phyloP scores from a whole-genome alignment of 2,329 filamentous ascomycete genomes.

The Sordariomycetes sp. region DNA sequence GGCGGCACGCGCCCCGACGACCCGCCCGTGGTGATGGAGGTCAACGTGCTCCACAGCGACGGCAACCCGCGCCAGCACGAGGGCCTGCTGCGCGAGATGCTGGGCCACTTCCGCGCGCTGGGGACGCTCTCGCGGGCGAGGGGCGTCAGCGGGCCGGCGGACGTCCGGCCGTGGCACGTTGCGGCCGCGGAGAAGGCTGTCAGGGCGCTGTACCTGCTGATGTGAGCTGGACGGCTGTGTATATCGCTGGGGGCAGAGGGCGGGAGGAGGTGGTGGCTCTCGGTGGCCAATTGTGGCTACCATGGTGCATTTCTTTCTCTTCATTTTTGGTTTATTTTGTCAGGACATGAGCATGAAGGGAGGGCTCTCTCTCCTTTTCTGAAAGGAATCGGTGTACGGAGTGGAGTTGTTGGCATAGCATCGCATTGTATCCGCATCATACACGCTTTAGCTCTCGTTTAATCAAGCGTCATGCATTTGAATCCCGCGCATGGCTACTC shows the following conservation, averaged over 20 bases:
- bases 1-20: conserved; percentile 45
- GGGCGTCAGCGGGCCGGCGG: conserved; percentile 48
- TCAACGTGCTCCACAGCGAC: conserved; percentile 52
- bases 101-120: conserved; percentile 58
- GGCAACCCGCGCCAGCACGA: conserved; percentile 47
- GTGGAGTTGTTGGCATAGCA: not conserved
- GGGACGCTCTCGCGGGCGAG: conserved; percentile 58
- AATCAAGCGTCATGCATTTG: not conserved
- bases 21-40: conserved; percentile 49
- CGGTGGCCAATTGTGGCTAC: not conserved
- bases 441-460: not conserved
- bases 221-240: conserved; percentile 29
- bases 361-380: not conserved
- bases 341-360: not conserved
- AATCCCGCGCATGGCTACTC: not conserved
- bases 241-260: not conserved
- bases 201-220: conserved; percentile 51
- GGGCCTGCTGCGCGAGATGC: conserved; percentile 56
- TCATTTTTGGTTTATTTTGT: not conserved
- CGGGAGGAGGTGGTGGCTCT: not conserved
- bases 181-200: conserved; percentile 60
- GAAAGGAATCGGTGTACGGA: not conserved
- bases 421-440: not conserved
- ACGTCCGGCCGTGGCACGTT: conserved; percentile 69
- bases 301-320: not conserved